Base-by-base conservation (phyloP, 305 asterid genomes). In the Fraxinus greggii region DNA sequence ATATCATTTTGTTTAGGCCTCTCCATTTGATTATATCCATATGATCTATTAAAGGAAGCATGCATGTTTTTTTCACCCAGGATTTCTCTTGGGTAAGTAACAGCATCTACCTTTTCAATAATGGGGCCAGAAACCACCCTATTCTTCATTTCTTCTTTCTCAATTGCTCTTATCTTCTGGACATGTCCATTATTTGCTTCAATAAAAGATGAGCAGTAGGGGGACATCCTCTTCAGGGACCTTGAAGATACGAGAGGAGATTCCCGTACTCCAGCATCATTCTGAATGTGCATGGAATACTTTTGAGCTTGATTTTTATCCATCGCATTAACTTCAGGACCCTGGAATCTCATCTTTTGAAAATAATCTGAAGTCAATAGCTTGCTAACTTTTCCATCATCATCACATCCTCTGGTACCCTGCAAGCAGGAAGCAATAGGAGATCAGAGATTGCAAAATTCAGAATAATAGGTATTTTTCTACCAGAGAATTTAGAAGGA, bases 41-140 rank as follows among this genome's bases (percentile, higher is more conserved):
- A 78, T 80, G 91, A 77, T 81, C 86, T 85, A 83, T 83, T 86
- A 82, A 86, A 65, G 86, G 93, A 88, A 82, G 89, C 74, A 78
- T 86, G 92, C 87, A 83, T 81, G 89, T 87, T 74, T 87, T 84
- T 89, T 82, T 81, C 90, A 87, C 92, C 93, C 86, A 86, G 67
- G 80, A 51, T 78, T 82, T 87, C 88, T 84, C 83, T 84, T 78
- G 89, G 89, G 92, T 87, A 89, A 89, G 92, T 87, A 89, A 89
- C 93, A 88, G 89, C 89, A 89, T 88, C 93, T 88, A 90, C 93
- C 94, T 92, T 90, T 81, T 89, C 90, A 72, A 82, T 86, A 36
- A 61, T 70, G 15, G 88, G 88, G 59, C 77, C 73, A 63, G 79
- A 81, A 72, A 73, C 80, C 81, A 83, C 48, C 80, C 84, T 85